Percentiles rank a stretch among this genome's conserved stretches.
These are phyloP conservation scores for Citrullus mucosospermus DNA, from an alignment of 306 rosid species.

Conservation along the genomic window DNA sequence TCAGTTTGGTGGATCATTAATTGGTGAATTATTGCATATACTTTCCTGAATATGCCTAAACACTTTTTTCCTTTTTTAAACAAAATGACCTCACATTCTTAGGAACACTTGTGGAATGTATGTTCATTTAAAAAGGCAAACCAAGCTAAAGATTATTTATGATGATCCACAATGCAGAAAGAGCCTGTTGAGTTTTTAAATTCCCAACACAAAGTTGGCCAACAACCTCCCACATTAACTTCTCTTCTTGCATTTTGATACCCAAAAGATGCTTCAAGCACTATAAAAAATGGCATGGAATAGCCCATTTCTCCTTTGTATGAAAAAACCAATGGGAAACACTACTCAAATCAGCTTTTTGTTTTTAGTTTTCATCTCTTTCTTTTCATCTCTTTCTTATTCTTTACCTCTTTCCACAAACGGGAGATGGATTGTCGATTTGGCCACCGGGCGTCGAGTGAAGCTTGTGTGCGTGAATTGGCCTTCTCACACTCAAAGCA, in stretches of 20 bases:
- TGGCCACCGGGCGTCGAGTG: slow-evolving; percentile 14
- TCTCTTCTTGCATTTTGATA: not conserved
- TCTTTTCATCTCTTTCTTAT: not conserved
- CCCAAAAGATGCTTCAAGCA: not conserved
- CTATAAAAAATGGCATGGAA: not conserved
- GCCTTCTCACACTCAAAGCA: slow-evolving; percentile 28
- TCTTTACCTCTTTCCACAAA: slow-evolving; percentile 33
- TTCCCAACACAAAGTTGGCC: not conserved
- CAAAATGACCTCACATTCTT: not conserved
- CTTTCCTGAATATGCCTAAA: not conserved
- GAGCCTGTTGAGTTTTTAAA: slow-evolving; percentile 1
- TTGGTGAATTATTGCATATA: not conserved
- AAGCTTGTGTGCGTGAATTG: slow-evolving; percentile 31
- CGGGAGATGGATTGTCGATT: slow-evolving; percentile 32
- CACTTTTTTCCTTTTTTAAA: not conserved
- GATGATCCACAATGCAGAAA: not conserved
- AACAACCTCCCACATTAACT: not conserved
- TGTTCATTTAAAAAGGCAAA: not conserved
- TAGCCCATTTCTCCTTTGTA: not conserved
- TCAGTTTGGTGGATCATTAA: not conserved
- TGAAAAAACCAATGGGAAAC: not conserved
- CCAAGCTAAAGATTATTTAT: not conserved
- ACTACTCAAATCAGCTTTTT: not conserved
- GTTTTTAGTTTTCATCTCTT: not conserved
- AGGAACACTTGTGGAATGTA: not conserved